phyloP scores from a whole-genome alignment of 768 basidiomycete species.

The Serendipita sp. region DNA sequence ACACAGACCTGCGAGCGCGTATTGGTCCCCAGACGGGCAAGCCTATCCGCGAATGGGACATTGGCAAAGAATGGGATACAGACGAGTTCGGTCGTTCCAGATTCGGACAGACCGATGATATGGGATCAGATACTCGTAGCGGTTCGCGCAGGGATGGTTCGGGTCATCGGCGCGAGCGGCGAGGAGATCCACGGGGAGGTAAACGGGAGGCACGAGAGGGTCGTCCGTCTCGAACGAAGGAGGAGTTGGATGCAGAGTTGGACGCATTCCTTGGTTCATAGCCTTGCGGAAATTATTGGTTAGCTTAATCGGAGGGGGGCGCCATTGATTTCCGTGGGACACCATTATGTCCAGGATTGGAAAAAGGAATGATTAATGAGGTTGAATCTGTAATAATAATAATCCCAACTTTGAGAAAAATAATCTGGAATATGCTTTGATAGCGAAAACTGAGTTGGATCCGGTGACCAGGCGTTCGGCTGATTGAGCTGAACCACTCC shows the following conservation, averaged over 20 bases:
- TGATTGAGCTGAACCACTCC: not conserved
- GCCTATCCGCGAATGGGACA: conserved; percentile 2
- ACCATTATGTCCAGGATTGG: too few species aligned
- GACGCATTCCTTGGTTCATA: conserved; percentile 37
- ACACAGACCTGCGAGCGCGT: not conserved
- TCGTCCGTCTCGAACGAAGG: conserved; percentile 40
- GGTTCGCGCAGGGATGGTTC: not conserved
- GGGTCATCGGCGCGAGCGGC: conserved; percentile 11
- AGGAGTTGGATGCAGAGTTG: conserved; percentile 69
- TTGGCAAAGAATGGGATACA: conserved; percentile 4
- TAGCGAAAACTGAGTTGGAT: too few species aligned
- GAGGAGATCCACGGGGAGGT: conserved; percentile 19
- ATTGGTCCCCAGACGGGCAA: not conserved
- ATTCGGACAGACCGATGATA: not conserved
- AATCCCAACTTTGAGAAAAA: too few species aligned
- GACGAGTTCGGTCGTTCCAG: conserved; percentile 25
- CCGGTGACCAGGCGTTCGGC: not conserved
- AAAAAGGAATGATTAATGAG: too few species aligned
- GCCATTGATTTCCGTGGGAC: too few species aligned
- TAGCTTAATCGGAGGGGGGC: too few species aligned
- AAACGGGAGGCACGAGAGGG: conserved; percentile 12
- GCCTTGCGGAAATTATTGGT: too few species aligned
- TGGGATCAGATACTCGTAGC: not conserved
- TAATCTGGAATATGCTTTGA: too few species aligned
- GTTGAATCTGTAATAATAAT: too few species aligned